Percentiles rank a stretch among this genome's conserved stretches.
Conservation (phyloP, 202 grass and related monocot genomes). For the Setaria viridis region DNA sequence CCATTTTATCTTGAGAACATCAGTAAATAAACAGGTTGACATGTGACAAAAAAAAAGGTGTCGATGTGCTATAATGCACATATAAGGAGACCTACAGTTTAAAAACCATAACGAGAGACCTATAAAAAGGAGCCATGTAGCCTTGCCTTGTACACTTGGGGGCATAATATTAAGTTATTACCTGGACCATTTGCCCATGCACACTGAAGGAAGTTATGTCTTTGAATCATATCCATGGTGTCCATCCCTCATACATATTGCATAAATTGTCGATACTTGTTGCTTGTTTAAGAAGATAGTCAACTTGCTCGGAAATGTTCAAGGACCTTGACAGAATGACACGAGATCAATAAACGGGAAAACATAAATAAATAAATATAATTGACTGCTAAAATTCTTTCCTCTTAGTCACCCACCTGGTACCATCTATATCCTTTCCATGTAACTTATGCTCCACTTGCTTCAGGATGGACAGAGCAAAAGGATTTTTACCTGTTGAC, state of each 20-base stretch:
- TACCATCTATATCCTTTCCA: conserved; percentile 74
- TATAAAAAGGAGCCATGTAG: conserved; percentile 9
- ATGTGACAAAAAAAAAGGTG: conserved; percentile 33
- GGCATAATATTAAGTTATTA: conserved; percentile 46
- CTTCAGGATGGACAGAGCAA: conserved; percentile 91
- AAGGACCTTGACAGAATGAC: conserved; percentile 63
- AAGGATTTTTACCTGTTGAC: conserved; percentile 84
- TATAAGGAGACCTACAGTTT: conserved; percentile 24
- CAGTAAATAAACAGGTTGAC: conserved; percentile 7
- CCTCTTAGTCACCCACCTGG: conserved; percentile 60
- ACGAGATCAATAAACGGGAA: conserved; percentile 42
- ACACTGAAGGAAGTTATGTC: conserved; percentile 28
- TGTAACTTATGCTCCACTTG: conserved; percentile 94
- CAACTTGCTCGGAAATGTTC: conserved; percentile 86
- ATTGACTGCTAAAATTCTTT: conserved; percentile 33
- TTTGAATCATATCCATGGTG: conserved; percentile 92
- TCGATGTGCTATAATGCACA: conserved; percentile 14
- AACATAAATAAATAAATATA: conserved; percentile 29
- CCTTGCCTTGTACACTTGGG: conserved; percentile 17
- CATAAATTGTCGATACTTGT: conserved; percentile 96
- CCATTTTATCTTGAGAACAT: conserved; percentile 31
- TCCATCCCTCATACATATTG: conserved; percentile 99
- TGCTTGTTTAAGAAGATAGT: conserved; percentile 90
- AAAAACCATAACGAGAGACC: conserved; percentile 18
- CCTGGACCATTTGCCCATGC: conserved; percentile 29